Evolutionary conservation across 441 rosid genomes (phyloP), one percentile per base, ranked within the genome.

Genomic region (Metrosideros polymorpha): DNA sequence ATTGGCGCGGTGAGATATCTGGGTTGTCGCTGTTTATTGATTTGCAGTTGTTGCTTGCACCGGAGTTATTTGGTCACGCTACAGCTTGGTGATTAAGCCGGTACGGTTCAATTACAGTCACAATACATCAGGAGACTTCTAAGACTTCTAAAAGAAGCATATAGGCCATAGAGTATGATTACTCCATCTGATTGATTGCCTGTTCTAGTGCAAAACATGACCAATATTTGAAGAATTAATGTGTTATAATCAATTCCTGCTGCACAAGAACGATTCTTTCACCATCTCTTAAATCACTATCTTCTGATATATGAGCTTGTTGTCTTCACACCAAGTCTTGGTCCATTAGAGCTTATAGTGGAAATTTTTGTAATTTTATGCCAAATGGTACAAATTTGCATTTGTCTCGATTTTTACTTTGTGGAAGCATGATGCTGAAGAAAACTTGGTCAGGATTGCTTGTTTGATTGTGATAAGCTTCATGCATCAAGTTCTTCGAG

Each of bases 1-100:
- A 71, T 19, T 15, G 10, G 45, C 25, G 47, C 47, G 79, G n/a
- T 39, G 47, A 71, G n/a, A 39, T 39, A 39, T 47, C 55, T 15
- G 50, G 45, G 39, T 71, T 42, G 47, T 30, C 8, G 29, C 39
- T 90, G 87, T 82, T 83, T 12, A 89, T 30, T 88, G 88, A 39
- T 87, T 82, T 59, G 76, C 94, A 98, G 99, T 98, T n/a, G 99
- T 98, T 87, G 91, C 99, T 30, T 89, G 91, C 91, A 93, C 98
- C 30, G 98, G 98, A 88, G 45, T 96, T 79, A 91, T 98, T 86
- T 96, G 99, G 99, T 94, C 99, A 55, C 98, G 98, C 84, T 95
- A 96, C 95, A 94, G 99, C 91, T 93, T 94, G 87, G 99, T 98
- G 4, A 98, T 98, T 89, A 98, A 93, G 82, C 98, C 99, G 8